phyloP scores from a whole-genome alignment of 164 flowering plant genomes.

The Malania oleifera region DNA sequence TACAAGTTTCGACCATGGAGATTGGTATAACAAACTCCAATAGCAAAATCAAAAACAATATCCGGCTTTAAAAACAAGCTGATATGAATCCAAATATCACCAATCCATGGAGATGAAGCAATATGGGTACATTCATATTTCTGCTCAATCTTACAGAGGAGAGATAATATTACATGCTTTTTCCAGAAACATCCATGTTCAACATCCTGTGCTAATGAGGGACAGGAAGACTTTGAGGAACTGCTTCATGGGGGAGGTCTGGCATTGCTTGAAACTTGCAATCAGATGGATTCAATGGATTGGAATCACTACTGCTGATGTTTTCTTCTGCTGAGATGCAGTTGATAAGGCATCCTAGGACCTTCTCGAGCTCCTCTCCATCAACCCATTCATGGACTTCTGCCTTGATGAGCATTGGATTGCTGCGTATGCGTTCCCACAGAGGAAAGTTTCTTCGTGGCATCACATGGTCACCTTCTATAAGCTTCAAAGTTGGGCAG shows the following conservation, averaged over 20 bases:
- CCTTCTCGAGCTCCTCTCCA: conserved; percentile 55
- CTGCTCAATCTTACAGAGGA: no score
- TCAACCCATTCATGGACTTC: conserved; percentile 63
- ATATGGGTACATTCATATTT: no score
- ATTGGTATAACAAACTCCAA: no score
- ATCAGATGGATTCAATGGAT: conserved; percentile 10
- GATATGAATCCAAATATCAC: no score
- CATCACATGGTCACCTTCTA: conserved; percentile 63
- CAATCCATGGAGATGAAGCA: no score
- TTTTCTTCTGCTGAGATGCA: conserved; percentile 10
- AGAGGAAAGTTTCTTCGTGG: conserved; percentile 72
- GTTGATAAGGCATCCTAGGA: conserved; percentile 38
- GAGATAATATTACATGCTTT: no score
- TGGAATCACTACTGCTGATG: background rate
- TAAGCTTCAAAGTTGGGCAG: conserved; percentile 69
- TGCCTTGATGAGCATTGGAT: conserved; percentile 48
- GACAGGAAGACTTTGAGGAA: conserved; percentile 13
- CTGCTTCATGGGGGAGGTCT: conserved; percentile 13
- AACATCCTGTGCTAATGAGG: conserved; percentile 11
- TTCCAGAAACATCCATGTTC: no score
- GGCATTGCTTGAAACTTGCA: conserved; percentile 15
- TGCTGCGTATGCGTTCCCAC: conserved; percentile 36
- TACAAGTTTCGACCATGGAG: no score
- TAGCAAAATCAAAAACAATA: no score
- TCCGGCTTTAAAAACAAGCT: no score